Conservation (phyloP, 192 early-diverging fungal species). For the Backusella mclennaniae region DNA sequence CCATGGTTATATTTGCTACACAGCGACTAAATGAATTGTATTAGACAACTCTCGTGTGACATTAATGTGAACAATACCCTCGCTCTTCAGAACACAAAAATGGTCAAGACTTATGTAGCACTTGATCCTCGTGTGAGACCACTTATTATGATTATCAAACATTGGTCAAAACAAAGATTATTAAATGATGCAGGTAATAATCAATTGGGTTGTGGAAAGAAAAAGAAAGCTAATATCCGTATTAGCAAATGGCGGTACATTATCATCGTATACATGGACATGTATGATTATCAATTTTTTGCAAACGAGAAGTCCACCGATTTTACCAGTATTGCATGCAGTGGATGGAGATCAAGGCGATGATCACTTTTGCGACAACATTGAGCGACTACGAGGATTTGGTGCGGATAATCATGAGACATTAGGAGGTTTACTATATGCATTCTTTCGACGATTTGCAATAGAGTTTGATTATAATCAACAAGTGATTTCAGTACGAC, state of each 20-base stretch:
- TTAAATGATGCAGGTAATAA: slow-evolving; percentile 84
- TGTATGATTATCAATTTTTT: slow-evolving; percentile 92
- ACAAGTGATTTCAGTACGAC: slow-evolving; percentile 77
- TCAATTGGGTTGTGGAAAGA: not conserved
- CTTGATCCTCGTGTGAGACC: slow-evolving; percentile 88
- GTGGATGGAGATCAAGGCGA: slow-evolving; percentile 54
- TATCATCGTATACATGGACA: slow-evolving; percentile 95
- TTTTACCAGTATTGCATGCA: slow-evolving; percentile 84
- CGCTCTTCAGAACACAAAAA: slow-evolving; percentile 84
- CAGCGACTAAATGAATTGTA: not conserved
- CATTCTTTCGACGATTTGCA: slow-evolving; percentile 82
- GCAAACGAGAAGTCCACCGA: slow-evolving; percentile 85
- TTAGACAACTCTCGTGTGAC: slow-evolving; percentile 78
- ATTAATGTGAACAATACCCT: slow-evolving; percentile 94
- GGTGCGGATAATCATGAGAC: slow-evolving; percentile 71
- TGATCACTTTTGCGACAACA: slow-evolving; percentile 73
- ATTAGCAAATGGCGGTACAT: slow-evolving; percentile 85
- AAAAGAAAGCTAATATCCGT: not conserved
- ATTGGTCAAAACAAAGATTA: slow-evolving; percentile 84
- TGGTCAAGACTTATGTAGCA: slow-evolving; percentile 88
- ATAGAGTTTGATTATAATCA: slow-evolving; percentile 84
- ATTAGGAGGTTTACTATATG: slow-evolving; percentile 75
- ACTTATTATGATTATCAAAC: slow-evolving; percentile 89
- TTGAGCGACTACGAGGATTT: slow-evolving; percentile 64
- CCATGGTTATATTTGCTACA: not conserved